Conservation (phyloP, 108 stramenopile species). For the Cylindrotheca closterium region DNA sequence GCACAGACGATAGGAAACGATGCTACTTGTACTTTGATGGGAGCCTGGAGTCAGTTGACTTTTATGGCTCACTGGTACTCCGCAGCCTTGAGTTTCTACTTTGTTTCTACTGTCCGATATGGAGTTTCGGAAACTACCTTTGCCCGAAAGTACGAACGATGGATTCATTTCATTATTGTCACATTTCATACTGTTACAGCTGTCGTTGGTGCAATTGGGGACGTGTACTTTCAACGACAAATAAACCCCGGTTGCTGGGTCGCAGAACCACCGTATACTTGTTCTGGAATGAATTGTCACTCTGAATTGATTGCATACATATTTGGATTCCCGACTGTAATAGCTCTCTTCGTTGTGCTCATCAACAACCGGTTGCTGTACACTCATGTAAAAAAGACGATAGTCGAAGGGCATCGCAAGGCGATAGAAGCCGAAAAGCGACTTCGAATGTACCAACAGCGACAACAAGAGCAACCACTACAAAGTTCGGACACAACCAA, state of each 20-base stretch:
- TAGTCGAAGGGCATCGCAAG: not conserved
- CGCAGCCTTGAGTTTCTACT: slow-evolving; percentile 12
- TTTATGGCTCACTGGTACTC: slow-evolving; percentile 14
- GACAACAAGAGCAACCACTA: too few species aligned
- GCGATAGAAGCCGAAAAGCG: not conserved
- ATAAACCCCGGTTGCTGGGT: not conserved
- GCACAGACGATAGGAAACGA: slow-evolving; percentile 13
- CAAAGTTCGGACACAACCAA: too few species aligned
- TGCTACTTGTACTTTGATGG: slow-evolving; percentile 20
- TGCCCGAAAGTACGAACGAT: not conserved
- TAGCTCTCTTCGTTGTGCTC: not conserved
- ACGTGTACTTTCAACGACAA: not conserved
- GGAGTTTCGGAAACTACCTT: not conserved
- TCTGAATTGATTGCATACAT: not conserved
- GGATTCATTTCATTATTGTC: not conserved
- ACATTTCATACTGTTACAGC: not conserved
- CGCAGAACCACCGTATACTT: not conserved
- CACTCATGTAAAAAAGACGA: not conserved
- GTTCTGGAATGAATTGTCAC: not conserved
- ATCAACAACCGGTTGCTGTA: slow-evolving; percentile 11
- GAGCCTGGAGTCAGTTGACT: slow-evolving; percentile 7
- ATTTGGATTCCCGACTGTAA: not conserved
- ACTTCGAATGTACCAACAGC: too few species aligned
- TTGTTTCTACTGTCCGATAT: slow-evolving; percentile 6
- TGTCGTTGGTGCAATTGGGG: not conserved